Evolutionary conservation across 192 early-diverging fungal species (phyloP).

Genomic region (Entomortierella beljakovae): DNA sequence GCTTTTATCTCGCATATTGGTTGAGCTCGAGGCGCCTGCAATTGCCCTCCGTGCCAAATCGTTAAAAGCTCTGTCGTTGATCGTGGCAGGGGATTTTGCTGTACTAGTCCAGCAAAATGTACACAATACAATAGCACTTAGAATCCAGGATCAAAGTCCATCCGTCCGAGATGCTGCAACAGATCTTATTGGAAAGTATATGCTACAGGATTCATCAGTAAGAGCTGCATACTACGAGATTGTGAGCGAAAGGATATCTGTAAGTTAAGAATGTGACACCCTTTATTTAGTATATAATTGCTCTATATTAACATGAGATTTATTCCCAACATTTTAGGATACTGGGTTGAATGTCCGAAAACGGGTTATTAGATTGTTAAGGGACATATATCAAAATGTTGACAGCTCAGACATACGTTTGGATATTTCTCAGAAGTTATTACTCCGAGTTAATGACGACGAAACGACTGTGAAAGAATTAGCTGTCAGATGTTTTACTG

Average conservation of each 20-base stretch:
- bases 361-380: constrained; percentile 82
- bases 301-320: neutral
- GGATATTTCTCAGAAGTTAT: constrained; percentile 78
- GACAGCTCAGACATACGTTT: constrained; percentile 60
- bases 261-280: no score
- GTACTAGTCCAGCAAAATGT: constrained; percentile 72
- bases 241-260: constrained; percentile 82
- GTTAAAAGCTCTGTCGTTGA: constrained; percentile 80
- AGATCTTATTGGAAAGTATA: constrained; percentile 87
- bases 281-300: no score
- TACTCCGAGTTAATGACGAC: constrained; percentile 76
- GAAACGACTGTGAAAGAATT: constrained; percentile 54
- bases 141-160: constrained; percentile 85
- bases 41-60: constrained; percentile 83
- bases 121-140: constrained; percentile 74
- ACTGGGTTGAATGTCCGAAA: constrained; percentile 90
- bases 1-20: constrained; percentile 72
- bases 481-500: constrained; percentile 32
- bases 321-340: constrained; percentile 64
- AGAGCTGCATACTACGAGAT: constrained; percentile 82
- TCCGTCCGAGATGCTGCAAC: constrained; percentile 92
- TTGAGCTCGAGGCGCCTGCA: constrained; percentile 70
- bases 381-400: constrained; percentile 75
- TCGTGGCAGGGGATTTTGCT: constrained; percentile 73
- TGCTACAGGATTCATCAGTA: constrained; percentile 73